Evolutionary conservation across 108 stramenopile genomes (phyloP).

Genomic region (Pelagomonas calceolata): DNA sequence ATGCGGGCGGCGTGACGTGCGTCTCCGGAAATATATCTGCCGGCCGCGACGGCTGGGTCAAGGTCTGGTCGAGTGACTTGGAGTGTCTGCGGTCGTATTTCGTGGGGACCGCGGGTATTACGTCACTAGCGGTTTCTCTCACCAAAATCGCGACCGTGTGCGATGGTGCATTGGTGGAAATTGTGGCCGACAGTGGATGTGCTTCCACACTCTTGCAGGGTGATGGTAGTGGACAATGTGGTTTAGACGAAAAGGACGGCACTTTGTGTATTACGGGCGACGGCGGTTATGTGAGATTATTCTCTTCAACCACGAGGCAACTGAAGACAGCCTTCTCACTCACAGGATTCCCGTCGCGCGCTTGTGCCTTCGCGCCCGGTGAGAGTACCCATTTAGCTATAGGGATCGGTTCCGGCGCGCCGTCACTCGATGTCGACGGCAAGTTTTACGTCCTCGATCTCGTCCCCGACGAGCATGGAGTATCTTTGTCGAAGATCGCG

Average conservation of each 20-base stretch:
- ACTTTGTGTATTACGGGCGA: too few species aligned
- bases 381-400: too few species aligned
- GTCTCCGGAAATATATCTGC: not conserved
- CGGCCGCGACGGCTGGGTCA: not conserved
- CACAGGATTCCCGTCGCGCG: not conserved
- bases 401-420: too few species aligned
- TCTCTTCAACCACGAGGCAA: too few species aligned
- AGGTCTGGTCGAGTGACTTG: not conserved
- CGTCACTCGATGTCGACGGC: not conserved
- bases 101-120: not conserved
- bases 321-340: not conserved
- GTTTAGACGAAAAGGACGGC: too few species aligned
- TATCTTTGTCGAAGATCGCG: too few species aligned
- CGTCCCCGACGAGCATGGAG: too few species aligned
- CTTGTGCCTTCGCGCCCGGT: too few species aligned
- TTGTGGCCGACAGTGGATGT: not conserved
- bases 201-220: not conserved
- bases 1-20: too few species aligned
- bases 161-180: not conserved
- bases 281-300: too few species aligned
- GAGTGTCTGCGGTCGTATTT: too few species aligned
- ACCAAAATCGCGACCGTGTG: not conserved
- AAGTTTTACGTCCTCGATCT: not conserved
- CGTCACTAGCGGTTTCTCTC: not conserved
- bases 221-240: not conserved